A percentile compares a stretch with the other conserved stretches of the same genome.
These are phyloP conservation scores for Crinitomyces ghanaensis DNA, from an alignment of 805 yeast genomes.

Conservation along the genomic window DNA sequence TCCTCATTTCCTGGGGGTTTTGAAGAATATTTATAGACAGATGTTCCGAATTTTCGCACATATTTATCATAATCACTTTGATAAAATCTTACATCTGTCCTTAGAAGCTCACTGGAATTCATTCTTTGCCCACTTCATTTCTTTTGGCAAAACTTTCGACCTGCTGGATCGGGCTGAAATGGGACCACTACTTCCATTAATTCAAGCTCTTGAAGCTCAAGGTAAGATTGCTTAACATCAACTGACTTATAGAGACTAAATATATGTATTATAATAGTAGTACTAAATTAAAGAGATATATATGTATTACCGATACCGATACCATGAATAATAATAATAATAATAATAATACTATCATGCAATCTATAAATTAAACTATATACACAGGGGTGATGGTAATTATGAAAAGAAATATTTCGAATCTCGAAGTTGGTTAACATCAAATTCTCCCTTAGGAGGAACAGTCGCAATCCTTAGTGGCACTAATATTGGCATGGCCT, in stretches of 20 bases:
- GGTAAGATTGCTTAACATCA: conserved; percentile 63
- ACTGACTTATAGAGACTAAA: no score
- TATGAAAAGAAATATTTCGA: conserved; percentile 69
- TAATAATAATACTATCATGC: not conserved
- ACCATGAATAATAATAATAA: not conserved
- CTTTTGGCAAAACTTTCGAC: conserved; percentile 75
- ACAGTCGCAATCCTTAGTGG: conserved; percentile 63
- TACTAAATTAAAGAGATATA: not conserved
- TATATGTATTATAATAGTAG: not conserved
- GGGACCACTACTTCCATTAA: conserved; percentile 65
- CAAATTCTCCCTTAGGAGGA: conserved; percentile 75
- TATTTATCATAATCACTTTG: conserved; percentile 89
- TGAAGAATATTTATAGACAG: conserved; percentile 79
- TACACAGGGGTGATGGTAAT: not conserved
- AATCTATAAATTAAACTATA: conserved; percentile 2
- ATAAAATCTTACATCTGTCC: conserved; percentile 79
- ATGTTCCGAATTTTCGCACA: conserved; percentile 95
- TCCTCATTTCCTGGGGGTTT: conserved; percentile 66
- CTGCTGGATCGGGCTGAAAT: conserved; percentile 70
- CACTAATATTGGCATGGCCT: conserved; percentile 42
- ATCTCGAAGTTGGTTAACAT: conserved; percentile 56
- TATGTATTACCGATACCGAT: no score
- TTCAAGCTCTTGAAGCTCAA: conserved; percentile 71
- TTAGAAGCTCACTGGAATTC: conserved; percentile 98
- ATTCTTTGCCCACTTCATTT: conserved; percentile 85